These are phyloP conservation scores for Castanea crenata DNA, from an alignment of 306 rosid species.

Conservation along the genomic window DNA sequence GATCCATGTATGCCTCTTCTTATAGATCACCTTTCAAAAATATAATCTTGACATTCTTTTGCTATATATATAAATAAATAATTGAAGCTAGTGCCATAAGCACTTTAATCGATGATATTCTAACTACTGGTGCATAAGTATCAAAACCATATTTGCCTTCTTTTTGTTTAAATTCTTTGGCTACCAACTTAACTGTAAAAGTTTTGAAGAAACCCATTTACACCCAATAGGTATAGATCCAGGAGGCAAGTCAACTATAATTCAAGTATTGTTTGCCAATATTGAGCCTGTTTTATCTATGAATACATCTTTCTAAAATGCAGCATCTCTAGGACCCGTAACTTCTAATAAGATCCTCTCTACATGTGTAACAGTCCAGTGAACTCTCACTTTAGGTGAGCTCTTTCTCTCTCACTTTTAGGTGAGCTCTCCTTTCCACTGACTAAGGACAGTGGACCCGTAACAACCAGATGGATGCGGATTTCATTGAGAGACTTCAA, in stretches of 20 bases:
- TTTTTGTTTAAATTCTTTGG: not conserved
- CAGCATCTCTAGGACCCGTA: not conserved
- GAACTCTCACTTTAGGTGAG: too few species aligned
- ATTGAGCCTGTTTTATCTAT: not conserved
- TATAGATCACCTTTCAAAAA: not conserved
- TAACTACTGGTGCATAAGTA: not conserved
- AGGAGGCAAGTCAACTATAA: not conserved
- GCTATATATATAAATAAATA: not conserved
- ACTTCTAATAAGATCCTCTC: not conserved
- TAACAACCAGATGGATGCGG: too few species aligned
- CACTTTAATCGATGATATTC: not conserved
- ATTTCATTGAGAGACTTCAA: too few species aligned
- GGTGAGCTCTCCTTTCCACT: too few species aligned
- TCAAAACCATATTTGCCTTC: not conserved
- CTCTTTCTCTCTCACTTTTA: too few species aligned
- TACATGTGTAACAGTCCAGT: too few species aligned
- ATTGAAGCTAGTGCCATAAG: not conserved
- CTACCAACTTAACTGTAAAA: not conserved
- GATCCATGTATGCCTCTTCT: not conserved
- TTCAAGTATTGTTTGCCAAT: not conserved
- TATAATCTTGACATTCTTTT: not conserved
- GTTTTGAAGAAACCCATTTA: not conserved
- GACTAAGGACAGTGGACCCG: too few species aligned
- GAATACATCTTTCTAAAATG: not conserved
- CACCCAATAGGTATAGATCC: not conserved